Base-by-base conservation (phyloP, 352 stramenopile species). In the Pythium aristosporum region DNA sequence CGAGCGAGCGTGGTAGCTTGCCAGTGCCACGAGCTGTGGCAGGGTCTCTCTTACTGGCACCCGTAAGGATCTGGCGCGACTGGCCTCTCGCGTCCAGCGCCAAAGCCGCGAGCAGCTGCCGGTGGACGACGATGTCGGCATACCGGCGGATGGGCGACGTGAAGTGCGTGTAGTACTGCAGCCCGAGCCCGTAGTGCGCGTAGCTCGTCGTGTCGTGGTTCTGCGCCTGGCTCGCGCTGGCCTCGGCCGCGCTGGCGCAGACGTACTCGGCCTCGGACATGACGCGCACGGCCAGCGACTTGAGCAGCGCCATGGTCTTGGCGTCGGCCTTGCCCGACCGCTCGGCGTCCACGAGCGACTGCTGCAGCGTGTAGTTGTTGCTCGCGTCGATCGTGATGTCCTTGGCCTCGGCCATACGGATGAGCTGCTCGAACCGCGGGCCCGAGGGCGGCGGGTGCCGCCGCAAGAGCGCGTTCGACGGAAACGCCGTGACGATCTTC, bases 201-300 rank as follows among this genome's bases (percentile, higher is more conserved):
- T 94, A 92, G 20, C 71, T 76, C 42, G 80, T 89, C 20, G 71
- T 59, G 57, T 88, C 79, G 11, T 71, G 62, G 30, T 86, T 86
- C 60, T 60, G 37, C 4, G 57, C 57, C 10, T 73, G 68, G n/a
- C 70, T 68, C 5, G 23, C 15, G 0, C 43, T 62, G 18, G 74
- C 67, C 54, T 88, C 68, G 16, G 74, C 80, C 20, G 83, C 77
- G 41, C 73, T 87, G 8, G 89, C 89, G 25, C 85, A 97, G 34
- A 98, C 76, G 65, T 98, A 98, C 71, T 96, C 87, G 20, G 94
- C 94, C 64, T 98, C 89, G n/a, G 91, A 95, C 94, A 98, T 98
- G 16, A 95, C 91, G 42, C 94, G 85, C 28, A 96, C 92, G 2
- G 92, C 91, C 25, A 98, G 76, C n/a, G 91, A 97, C 78, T 97